These are phyloP conservation scores for Xylariaceae sp. DNA, from an alignment of 2,329 filamentous ascomycete species.

Conservation along the genomic window DNA sequence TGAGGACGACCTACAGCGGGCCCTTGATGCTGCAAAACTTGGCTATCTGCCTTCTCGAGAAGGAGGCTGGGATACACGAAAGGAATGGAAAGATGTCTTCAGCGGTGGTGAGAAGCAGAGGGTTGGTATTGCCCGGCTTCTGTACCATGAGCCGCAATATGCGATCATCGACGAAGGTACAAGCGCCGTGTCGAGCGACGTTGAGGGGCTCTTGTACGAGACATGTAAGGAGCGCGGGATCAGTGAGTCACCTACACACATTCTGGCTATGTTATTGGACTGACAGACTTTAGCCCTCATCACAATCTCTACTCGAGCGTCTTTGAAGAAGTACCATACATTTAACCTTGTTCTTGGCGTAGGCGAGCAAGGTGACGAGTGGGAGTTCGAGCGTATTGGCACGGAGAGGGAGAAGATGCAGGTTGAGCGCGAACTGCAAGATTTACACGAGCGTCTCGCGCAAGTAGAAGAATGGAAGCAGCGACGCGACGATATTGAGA, in stretches of 20 bases:
- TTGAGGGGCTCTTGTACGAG: slow-evolving; percentile 91
- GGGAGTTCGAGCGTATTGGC: slow-evolving; percentile 91
- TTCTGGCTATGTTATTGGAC: slow-evolving; percentile 1
- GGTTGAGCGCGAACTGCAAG: slow-evolving; percentile 84
- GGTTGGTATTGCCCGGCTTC: slow-evolving; percentile 81
- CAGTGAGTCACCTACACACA: slow-evolving; percentile 52
- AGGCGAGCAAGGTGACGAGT: slow-evolving; percentile 77
- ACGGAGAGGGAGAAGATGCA: slow-evolving; percentile 90
- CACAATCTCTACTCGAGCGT: slow-evolving; percentile 91
- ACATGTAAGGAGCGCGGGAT: slow-evolving; percentile 89
- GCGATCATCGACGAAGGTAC: slow-evolving; percentile 96
- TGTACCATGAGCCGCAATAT: slow-evolving; percentile 94
- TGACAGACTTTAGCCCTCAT: slow-evolving; percentile 63
- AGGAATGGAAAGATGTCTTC: slow-evolving; percentile 98
- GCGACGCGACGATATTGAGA: slow-evolving; percentile 75
- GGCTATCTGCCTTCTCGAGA: slow-evolving; percentile 89
- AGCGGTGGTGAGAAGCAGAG: slow-evolving; percentile 96
- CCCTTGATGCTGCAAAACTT: slow-evolving; percentile 78
- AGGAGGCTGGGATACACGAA: slow-evolving; percentile 93
- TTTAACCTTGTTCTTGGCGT: slow-evolving; percentile 83
- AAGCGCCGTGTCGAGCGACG: slow-evolving; percentile 87
- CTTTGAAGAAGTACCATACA: slow-evolving; percentile 91
- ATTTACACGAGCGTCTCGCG: slow-evolving; percentile 73
- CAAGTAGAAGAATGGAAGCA: slow-evolving; percentile 82
- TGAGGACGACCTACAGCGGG: slow-evolving; percentile 71